These are phyloP conservation scores for Aspergillus alliaceus DNA, from an alignment of 2,329 filamentous ascomycete genomes.

Conservation along the genomic window DNA sequence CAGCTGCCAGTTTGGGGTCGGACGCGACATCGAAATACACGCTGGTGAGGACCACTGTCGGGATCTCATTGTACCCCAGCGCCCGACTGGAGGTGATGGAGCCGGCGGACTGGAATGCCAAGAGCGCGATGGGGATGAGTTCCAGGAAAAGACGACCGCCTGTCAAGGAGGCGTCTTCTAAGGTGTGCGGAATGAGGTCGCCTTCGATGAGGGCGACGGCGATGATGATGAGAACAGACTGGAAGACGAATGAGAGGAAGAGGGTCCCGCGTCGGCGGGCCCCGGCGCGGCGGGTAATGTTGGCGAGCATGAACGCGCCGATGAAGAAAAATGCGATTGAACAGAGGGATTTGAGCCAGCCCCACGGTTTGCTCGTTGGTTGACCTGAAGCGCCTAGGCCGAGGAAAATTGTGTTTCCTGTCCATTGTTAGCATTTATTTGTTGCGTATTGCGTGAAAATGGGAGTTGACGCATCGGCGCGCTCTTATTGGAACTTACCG, in stretches of 20 bases:
- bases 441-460: neutral
- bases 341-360: slow-evolving; percentile 46
- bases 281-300: slow-evolving; percentile 36
- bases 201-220: slow-evolving; percentile 42
- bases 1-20: slow-evolving; percentile 37
- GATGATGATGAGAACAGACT: slow-evolving; percentile 39
- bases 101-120: slow-evolving; percentile 48
- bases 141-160: slow-evolving; percentile 37
- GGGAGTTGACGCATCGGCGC: neutral
- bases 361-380: slow-evolving; percentile 39
- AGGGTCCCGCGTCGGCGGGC: slow-evolving; percentile 37
- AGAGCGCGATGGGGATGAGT: slow-evolving; percentile 43
- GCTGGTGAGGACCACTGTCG: slow-evolving; percentile 48
- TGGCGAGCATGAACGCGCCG: slow-evolving; percentile 43
- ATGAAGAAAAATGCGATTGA: slow-evolving; percentile 44
- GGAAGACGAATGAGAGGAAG: slow-evolving; percentile 42
- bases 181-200: slow-evolving; percentile 37
- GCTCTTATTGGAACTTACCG: slow-evolving; percentile 29
- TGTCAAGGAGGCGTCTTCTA: slow-evolving; percentile 18
- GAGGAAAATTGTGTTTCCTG: slow-evolving; percentile 50
- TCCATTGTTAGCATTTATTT: neutral
- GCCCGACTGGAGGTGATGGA: slow-evolving; percentile 44
- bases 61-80: slow-evolving; percentile 45
- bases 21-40: slow-evolving; percentile 48
- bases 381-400: slow-evolving; percentile 45